These are phyloP conservation scores for Acrocalymma vagum DNA, from an alignment of 2,329 filamentous ascomycete genomes.

Conservation along the genomic window DNA sequence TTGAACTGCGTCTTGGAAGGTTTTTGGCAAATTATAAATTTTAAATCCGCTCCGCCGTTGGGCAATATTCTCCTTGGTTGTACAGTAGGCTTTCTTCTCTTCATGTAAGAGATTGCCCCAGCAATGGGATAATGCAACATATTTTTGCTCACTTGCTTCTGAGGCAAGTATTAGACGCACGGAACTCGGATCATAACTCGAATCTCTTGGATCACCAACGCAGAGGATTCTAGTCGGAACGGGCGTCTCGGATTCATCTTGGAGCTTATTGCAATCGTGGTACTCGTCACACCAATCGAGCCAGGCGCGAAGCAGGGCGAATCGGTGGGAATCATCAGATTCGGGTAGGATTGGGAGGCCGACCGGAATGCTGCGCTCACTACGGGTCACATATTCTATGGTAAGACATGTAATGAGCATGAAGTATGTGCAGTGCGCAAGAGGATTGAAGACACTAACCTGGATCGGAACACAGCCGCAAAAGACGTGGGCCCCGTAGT, in stretches of 20 bases:
- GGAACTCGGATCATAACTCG: slow-evolving; percentile 5
- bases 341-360: slow-evolving; percentile 13
- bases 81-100: slow-evolving; percentile 2
- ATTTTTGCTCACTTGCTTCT: slow-evolving; percentile 8
- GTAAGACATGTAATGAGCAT: slow-evolving; percentile 12
- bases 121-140: slow-evolving; percentile 26
- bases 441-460: no score
- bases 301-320: slow-evolving; percentile 16
- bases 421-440: slow-evolving; percentile 2
- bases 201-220: slow-evolving; percentile 10
- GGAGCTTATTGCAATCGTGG: slow-evolving; percentile 12
- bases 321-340: slow-evolving; percentile 8
- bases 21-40: slow-evolving; percentile 5
- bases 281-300: slow-evolving; percentile 13
- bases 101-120: slow-evolving; percentile 22
- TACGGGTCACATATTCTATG: slow-evolving; percentile 5
- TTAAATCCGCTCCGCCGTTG: no score
- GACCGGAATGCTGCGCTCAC: slow-evolving; percentile 5
- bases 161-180: slow-evolving; percentile 16
- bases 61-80: no score
- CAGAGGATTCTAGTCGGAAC: slow-evolving; percentile 20
- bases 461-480: no score
- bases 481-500: no score
- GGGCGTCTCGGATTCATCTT: slow-evolving; percentile 5
- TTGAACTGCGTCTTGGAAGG: slow-evolving; percentile 18